Evolutionary conservation across 345 rosid genomes (phyloP).

Genomic region (Abelmoschus esculentus): DNA sequence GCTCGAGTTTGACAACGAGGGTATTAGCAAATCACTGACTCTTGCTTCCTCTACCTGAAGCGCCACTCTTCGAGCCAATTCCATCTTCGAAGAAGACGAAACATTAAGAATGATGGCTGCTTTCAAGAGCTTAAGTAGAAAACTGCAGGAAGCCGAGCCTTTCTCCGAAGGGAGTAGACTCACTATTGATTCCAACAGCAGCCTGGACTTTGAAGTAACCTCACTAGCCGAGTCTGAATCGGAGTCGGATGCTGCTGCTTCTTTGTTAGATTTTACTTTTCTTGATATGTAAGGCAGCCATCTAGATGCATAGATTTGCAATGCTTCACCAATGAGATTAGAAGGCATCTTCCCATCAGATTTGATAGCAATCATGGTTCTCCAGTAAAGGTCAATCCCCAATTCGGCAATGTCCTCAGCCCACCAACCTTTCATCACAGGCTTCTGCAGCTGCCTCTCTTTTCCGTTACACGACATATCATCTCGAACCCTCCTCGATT

Average conservation of each 20-base stretch:
- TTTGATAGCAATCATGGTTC: constrained; percentile 79
- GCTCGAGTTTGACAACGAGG: constrained; percentile 40
- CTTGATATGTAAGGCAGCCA: constrained; percentile 74
- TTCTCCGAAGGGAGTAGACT: constrained; percentile 82
- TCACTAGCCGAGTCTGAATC: constrained; percentile 61
- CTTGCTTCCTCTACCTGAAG: constrained; percentile 91
- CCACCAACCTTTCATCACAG: constrained; percentile 74
- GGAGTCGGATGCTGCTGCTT: constrained; percentile 35
- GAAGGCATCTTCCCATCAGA: constrained; percentile 67
- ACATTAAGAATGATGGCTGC: constrained; percentile 72
- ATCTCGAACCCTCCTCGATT: constrained; percentile 76
- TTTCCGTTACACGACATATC: constrained; percentile 54
- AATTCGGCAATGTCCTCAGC: constrained; percentile 91
- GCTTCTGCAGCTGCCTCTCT: constrained; percentile 42
- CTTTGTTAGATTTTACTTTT: constrained; percentile 28
- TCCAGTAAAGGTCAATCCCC: constrained; percentile 85
- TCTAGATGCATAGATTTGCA: constrained; percentile 71
- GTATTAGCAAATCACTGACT: constrained; percentile 73
- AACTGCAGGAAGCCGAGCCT: constrained; percentile 73
- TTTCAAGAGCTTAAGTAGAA: constrained; percentile 82
- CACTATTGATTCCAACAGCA: constrained; percentile 75
- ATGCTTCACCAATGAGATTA: constrained; percentile 68
- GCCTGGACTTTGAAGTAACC: constrained; percentile 48
- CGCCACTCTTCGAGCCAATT: constrained; percentile 69
- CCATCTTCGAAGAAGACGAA: constrained; percentile 63